A percentile compares a stretch with the other conserved stretches of the same genome.
phyloP scores from a whole-genome alignment of 305 asterid species.

The Solanum hybrid region DNA sequence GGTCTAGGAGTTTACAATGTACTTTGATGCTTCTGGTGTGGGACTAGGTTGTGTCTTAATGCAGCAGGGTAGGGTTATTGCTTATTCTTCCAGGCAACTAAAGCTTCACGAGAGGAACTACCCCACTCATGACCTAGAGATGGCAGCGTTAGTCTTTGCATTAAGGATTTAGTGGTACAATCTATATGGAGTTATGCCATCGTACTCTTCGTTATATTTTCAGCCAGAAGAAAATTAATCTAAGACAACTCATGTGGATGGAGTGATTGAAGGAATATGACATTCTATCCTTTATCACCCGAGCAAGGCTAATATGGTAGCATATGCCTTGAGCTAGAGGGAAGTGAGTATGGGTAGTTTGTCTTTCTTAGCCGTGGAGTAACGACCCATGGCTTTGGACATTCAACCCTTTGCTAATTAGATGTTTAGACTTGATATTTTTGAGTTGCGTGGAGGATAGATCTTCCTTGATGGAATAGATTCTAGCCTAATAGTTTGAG shows the following conservation, averaged over 20 bases:
- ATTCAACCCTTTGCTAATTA: background rate
- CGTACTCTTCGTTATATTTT: background rate
- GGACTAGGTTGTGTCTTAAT: background rate
- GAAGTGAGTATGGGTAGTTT: background rate
- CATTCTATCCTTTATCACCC: background rate
- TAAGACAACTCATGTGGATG: background rate
- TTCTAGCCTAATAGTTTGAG: background rate
- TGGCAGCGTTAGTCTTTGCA: background rate
- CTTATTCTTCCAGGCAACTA: background rate
- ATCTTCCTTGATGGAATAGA: background rate
- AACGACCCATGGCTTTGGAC: background rate
- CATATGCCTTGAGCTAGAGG: background rate
- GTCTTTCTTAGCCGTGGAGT: background rate
- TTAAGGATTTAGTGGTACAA: background rate
- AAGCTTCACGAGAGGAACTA: background rate
- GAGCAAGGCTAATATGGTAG: background rate
- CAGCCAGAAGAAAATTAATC: background rate
- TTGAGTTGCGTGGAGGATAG: background rate
- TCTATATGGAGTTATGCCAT: background rate
- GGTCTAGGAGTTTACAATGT: background rate
- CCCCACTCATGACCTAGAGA: background rate
- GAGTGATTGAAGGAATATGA: background rate
- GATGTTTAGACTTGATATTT: background rate
- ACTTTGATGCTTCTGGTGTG: background rate
- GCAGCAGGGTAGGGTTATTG: background rate